Evolutionary conservation across 805 yeast genomes (phyloP), one percentile per base, ranked within the genome.

Genomic region (Saccharomycopsis babjevae): DNA sequence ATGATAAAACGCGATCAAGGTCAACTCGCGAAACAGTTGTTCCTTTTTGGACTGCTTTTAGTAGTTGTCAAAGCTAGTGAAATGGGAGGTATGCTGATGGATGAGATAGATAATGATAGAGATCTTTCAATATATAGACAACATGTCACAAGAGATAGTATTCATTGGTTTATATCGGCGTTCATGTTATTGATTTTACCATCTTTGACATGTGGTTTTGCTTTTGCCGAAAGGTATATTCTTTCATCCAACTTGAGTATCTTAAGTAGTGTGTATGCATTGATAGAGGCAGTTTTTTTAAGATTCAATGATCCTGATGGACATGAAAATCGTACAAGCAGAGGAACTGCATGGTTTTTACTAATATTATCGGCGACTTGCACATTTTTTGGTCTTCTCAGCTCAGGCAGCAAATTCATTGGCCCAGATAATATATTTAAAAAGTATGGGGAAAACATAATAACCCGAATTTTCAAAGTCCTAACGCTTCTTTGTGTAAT

Each of bases 281-380:
- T 78, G 0, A 61, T 83, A 30, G 94, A 87, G 62, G 80, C 83
- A 1, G 54, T 83, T 1, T 71, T 85, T 57, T 73, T 86, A 10
- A 73, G 81, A 56, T 87, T 85, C 67, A 85, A 88, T 0, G 93
- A 87, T 68, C 75, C 76, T 40, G 77, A 80, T 59, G 85, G 84
- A 46, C 83, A 83, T 60, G 93, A 87, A 68, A 86, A 85, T 69
- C 72, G 80, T 61, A 83, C 89, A 0, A 82, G 88, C 13, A 76
- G 82, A 59, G 89, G 89, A 0, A 82, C 90, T 0, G 82, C 83
- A n/a, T 82, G 87, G 85, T 79, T 83, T 65, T 73, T 86, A 57
- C 69, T 80, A 30, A 68, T 81, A 30, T 72, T 81, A 52, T 74
- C 80, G 55, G 78, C 79, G 3, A 63, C 72, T 3, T 75, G 83